These are phyloP conservation scores for Colletotrichum aenigma DNA, from an alignment of 2,329 filamentous ascomycete species.

Conservation along the genomic window DNA sequence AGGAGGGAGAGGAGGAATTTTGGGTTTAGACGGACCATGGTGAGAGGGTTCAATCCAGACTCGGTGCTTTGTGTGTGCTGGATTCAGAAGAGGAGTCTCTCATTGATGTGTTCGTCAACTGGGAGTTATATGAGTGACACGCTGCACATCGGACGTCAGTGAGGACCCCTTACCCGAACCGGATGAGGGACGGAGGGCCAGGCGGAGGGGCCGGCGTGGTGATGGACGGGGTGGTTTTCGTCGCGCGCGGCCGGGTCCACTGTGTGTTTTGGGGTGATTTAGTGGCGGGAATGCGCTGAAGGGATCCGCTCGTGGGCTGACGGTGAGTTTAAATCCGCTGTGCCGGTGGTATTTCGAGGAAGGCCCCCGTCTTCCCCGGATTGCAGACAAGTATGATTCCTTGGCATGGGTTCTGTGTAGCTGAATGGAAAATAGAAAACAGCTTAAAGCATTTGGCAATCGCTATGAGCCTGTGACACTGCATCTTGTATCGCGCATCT, in stretches of 20 bases:
- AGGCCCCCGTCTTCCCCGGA: neutral
- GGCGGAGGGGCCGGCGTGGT: neutral
- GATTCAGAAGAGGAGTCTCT: neutral
- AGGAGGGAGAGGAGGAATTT: neutral
- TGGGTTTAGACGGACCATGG: neutral
- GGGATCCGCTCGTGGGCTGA: neutral
- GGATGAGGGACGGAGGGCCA: neutral
- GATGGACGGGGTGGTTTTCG: neutral
- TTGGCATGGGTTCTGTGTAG: too few relatives aligned
- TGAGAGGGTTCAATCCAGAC: neutral
- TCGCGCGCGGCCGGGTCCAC: slow-evolving; percentile 17
- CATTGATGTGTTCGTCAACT: neutral
- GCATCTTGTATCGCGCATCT: neutral
- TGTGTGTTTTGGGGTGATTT: neutral
- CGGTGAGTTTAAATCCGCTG: neutral
- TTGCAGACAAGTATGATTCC: neutral
- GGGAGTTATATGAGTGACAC: neutral
- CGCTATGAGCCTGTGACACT: neutral
- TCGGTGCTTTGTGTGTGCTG: neutral
- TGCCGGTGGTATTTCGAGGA: neutral
- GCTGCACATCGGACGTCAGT: neutral
- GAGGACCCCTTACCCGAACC: neutral
- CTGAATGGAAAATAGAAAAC: too few relatives aligned
- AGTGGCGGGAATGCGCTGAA: neutral
- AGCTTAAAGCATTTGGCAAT: too few relatives aligned